Evolutionary conservation across 2,329 filamentous ascomycete species (phyloP), one percentile per base, ranked within the genome.

Genomic region (Aspergillus sp.): DNA sequence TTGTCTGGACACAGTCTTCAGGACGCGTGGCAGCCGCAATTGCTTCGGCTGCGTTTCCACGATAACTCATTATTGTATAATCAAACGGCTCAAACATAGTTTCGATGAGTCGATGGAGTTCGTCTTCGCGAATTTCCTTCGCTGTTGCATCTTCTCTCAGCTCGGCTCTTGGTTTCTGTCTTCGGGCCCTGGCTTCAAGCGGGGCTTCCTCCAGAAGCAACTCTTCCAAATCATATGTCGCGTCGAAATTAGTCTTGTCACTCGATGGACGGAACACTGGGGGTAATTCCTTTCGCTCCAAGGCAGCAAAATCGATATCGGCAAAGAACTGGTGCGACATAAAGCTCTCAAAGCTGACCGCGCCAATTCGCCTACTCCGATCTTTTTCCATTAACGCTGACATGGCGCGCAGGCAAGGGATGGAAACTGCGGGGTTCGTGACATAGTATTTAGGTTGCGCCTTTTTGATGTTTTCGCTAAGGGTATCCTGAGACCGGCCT

Each of bases 231-330:
- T 99, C 95, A 71, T 99, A 98, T 0, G 95, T 99, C 4, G 95
- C 95, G 74, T 99, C 95, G 65, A 99, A 99, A 73, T 99, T 99
- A 3, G 95, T 98, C 83, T 99, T 99, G 48, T 98, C 95, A 55
- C 91, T 93, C 0, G 93, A 96, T 0, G 95, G 95, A 18, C 89
- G 85, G 72, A 99, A 99, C 3, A 98, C 86, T 0, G 95, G 95
- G 65, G 93, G 88, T 44, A 98, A 87, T 69, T 92, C 87, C 72
- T 97, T 98, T 62, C 86, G 82, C 71, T 96, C 91, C 36, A 99
- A 77, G 0, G 88, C 87, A 13, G 85, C 86, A 64, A 99, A 99
- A 70, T 98, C 89, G 64, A 98, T 85, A 3, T 83, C 78, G 41
- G 87, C 83, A 80, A 99, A 99, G 79, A 98, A 98, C 6, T 92